phyloP scores from a whole-genome alignment of 2,329 filamentous ascomycete genomes.

The Thielaviopsis musarum region DNA sequence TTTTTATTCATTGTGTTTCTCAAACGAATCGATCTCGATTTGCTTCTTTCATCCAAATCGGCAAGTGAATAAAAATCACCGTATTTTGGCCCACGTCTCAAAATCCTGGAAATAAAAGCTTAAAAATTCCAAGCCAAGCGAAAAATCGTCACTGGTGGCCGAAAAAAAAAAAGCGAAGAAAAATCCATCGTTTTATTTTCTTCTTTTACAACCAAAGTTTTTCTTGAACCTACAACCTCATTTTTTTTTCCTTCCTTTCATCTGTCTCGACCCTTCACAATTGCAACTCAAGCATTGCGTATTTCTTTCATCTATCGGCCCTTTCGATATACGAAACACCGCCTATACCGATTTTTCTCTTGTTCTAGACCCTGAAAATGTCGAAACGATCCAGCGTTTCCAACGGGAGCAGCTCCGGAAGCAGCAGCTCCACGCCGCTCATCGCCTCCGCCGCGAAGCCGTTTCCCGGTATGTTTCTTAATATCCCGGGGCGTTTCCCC shows the following conservation, averaged over 20 bases:
- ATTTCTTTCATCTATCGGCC: not conserved
- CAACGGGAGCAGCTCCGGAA: conserved; percentile 26
- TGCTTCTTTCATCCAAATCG: not conserved
- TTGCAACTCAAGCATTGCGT: not conserved
- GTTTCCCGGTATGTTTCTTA: conserved; percentile 18
- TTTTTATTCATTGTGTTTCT: not conserved
- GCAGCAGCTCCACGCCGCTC: conserved; percentile 24
- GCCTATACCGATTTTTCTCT: not conserved
- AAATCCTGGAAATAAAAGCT: not conserved
- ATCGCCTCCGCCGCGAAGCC: conserved; percentile 1
- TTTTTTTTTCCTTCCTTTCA: not conserved
- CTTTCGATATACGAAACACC: not conserved
- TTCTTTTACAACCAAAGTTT: not conserved
- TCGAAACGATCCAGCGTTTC: conserved; percentile 40
- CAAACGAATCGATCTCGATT: not conserved
- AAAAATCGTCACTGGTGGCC: not conserved
- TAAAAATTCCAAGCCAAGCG: not conserved
- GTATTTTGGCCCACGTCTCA: too few relatives aligned
- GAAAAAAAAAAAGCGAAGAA: not conserved
- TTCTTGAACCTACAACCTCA: not conserved
- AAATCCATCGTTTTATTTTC: not conserved
- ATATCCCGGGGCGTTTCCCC: not conserved
- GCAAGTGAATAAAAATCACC: not conserved
- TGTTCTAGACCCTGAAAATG: conserved; percentile 21
- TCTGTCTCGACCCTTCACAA: not conserved